These are phyloP conservation scores for Fusarium dimerum DNA, from an alignment of 2,329 filamentous ascomycete genomes.

Conservation along the genomic window DNA sequence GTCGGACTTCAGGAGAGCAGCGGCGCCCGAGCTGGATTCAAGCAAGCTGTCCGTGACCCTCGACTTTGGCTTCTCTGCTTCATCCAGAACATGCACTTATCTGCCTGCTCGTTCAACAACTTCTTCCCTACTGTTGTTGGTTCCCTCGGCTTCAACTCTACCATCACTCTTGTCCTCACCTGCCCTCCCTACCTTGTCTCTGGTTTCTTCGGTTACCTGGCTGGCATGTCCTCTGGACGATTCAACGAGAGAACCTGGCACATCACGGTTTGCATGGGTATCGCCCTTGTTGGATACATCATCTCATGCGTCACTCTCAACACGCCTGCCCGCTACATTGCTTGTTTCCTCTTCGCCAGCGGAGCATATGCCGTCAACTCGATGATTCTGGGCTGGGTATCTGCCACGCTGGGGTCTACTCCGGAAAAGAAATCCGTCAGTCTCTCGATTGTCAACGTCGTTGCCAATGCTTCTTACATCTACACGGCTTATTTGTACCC, in stretches of 20 bases:
- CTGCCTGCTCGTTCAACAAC: slow-evolving; percentile 28
- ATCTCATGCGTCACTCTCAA: slow-evolving; percentile 34
- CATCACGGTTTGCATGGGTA: slow-evolving; percentile 36
- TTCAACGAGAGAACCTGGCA: slow-evolving; percentile 43
- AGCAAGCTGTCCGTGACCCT: slow-evolving; percentile 28
- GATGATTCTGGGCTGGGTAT: slow-evolving; percentile 45
- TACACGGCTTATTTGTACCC: slow-evolving; percentile 49
- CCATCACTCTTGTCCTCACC: slow-evolving; percentile 51
- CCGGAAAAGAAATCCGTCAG: slow-evolving; percentile 46
- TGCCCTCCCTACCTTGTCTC: slow-evolving; percentile 46
- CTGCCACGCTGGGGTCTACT: slow-evolving; percentile 42
- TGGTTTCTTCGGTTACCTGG: slow-evolving; percentile 42
- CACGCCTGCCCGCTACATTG: slow-evolving; percentile 32
- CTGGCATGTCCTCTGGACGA: slow-evolving; percentile 44
- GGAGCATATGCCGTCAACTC: slow-evolving; percentile 43
- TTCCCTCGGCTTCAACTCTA: slow-evolving; percentile 46
- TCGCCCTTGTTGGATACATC: slow-evolving; percentile 42
- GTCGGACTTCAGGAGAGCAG: slow-evolving; percentile 36
- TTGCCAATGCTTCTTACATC: slow-evolving; percentile 46
- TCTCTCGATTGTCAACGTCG: slow-evolving; percentile 44
- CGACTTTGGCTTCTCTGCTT: slow-evolving; percentile 30
- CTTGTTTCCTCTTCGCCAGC: slow-evolving; percentile 38
- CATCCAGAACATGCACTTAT: slow-evolving; percentile 32
- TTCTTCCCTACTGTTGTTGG: slow-evolving; percentile 43
- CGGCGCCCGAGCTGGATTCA: slow-evolving; percentile 35